Conservation (phyloP, 2,329 filamentous ascomycete genomes). For the Xylaria sp. region DNA sequence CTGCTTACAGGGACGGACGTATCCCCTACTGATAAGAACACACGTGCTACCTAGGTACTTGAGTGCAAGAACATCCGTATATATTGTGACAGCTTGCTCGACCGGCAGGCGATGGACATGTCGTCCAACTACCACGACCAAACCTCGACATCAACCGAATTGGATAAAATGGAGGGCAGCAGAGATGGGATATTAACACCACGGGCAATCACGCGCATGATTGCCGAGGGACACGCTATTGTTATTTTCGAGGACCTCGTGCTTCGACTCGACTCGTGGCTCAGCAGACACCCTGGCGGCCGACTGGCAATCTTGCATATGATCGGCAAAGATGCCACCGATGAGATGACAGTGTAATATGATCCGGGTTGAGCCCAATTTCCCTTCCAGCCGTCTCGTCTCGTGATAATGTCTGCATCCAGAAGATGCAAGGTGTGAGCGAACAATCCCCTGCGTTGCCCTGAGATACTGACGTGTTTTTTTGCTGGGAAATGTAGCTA, state of each 20-base stretch:
- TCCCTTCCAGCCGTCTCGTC: constrained; percentile 5
- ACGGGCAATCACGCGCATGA: constrained; percentile 59
- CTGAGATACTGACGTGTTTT: constrained; percentile 3
- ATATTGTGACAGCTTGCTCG: constrained; percentile 7
- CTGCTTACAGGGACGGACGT: not conserved
- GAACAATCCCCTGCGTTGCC: constrained; percentile 9
- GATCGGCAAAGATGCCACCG: constrained; percentile 67
- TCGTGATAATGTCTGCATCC: constrained; percentile 4
- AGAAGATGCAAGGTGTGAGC: constrained; percentile 20
- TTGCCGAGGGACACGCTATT: constrained; percentile 65
- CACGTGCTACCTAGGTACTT: not conserved
- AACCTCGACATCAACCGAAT: constrained; percentile 8
- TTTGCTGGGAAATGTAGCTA: constrained; percentile 56
- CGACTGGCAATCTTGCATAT: constrained; percentile 68
- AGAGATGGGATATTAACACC: constrained; percentile 56
- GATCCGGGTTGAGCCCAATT: constrained; percentile 1
- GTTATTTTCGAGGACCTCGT: constrained; percentile 66
- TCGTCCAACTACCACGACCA: not conserved
- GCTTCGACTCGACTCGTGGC: constrained; percentile 67
- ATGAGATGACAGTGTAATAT: constrained; percentile 67
- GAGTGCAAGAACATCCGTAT: not conserved
- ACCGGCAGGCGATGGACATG: not conserved
- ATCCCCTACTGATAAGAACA: not conserved
- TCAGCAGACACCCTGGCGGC: constrained; percentile 68
- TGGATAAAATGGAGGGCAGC: constrained; percentile 34